Evolutionary conservation across 1,284 basidiomycete species (phyloP), one percentile per base, ranked within the genome.

Genomic region (Trametes polyzona): DNA sequence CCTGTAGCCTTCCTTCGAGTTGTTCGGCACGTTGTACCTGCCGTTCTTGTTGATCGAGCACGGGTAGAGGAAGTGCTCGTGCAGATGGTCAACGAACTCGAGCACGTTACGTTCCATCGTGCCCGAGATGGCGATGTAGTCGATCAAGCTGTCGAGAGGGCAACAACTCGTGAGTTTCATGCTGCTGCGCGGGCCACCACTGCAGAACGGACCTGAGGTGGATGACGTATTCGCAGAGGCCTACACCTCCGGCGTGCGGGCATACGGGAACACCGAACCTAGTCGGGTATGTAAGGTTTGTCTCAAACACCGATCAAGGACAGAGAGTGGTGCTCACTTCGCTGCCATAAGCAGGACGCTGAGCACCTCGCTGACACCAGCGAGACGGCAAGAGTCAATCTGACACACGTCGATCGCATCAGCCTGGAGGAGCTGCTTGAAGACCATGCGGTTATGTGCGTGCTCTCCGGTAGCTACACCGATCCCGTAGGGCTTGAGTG

Each of bases 401-500:
- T 98, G 95, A 63, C 87, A 90, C n/a, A 97, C 95, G 69, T 96
- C 94, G 69, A 98, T 94, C 14, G 95, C 94, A 48, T 95, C 87
- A 1, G 95, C 91, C 71, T 96, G 95, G 11, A 98, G 79, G 14
- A 98, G 82, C 73, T 98, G 95, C 78, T 98, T 98, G 84, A 98
- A 98, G n/a, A 93, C 84, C 83, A 97, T 96, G 58, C 93, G 84
- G 75, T 96, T 97, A 74, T 96, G 95, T 2, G 93, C 94, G 70
- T 98, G 95, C 74, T 98, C 95, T 48, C 95, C 96, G 0, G 95
- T 98, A 1, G 96, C 95, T 43, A 98, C 96, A 48, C 94, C 93
- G 62, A 98, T 95, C 1, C 88, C 88, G 69, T 90, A 75, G 11
- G 90, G 90, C 71, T 90, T 90, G 58, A 96, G 81, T 3, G 83